A percentile compares a stretch with the other conserved stretches of the same genome.
Conservation (phyloP, 306 rosid species). For the Trifolium dubium region DNA sequence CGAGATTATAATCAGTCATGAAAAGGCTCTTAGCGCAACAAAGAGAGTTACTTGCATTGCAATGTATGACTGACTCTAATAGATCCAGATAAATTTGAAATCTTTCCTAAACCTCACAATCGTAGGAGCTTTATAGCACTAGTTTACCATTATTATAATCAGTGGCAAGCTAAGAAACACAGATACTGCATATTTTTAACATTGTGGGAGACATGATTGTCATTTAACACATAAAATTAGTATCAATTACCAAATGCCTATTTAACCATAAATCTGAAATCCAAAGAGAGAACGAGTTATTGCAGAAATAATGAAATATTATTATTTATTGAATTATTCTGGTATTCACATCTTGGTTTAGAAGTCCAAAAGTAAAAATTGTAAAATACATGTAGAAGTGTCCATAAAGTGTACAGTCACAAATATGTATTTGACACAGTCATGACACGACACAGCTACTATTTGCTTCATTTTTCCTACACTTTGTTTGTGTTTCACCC, state of each 20-base stretch:
- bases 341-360: slow-evolving; percentile 4
- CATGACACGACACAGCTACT: not conserved
- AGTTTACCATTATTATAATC: not conserved
- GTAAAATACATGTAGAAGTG: not conserved
- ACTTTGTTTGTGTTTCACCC: slow-evolving; percentile 8
- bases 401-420: slow-evolving; percentile 9
- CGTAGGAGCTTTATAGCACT: not conserved
- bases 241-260: not conserved
- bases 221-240: not conserved
- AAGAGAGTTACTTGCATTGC: not conserved
- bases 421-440: not conserved
- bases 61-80: not conserved
- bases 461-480: not conserved
- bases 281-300: not conserved
- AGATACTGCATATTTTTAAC: not conserved
- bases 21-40: not conserved
- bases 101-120: not conserved
- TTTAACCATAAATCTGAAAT: not conserved
- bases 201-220: slow-evolving; percentile 5
- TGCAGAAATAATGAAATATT: slow-evolving; percentile 9
- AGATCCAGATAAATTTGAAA: not conserved
- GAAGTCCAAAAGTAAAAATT: not conserved
- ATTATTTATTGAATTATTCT: not conserved
- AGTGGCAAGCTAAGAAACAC: not conserved
- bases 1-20: not conserved